Conservation (phyloP, 208 protist genomes). For the Novymonas esmeraldas region DNA sequence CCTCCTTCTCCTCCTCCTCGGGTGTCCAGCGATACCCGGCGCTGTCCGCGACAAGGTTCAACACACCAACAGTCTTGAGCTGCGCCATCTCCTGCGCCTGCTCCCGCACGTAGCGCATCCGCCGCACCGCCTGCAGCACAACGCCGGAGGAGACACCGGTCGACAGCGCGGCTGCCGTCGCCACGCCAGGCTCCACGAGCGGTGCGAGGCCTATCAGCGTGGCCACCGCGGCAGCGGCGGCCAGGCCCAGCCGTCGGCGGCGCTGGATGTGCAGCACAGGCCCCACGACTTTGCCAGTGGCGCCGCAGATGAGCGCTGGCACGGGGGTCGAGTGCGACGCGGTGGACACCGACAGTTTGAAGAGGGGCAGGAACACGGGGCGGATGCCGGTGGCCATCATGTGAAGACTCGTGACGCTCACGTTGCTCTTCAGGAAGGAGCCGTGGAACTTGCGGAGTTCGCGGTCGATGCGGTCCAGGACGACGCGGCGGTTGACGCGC, state of each 20-base stretch:
- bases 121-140: conserved; percentile 35
- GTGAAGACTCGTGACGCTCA: conserved; percentile 64
- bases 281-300: conserved; percentile 84
- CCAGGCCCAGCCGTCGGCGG: conserved; percentile 24
- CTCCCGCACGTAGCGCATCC: conserved; percentile 44
- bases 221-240: conserved; percentile 28
- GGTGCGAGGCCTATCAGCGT: conserved; percentile 58
- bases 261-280: conserved; percentile 68
- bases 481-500: conserved; percentile 59
- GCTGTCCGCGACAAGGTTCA: conserved; percentile 82
- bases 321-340: conserved; percentile 43
- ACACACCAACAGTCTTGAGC: conserved; percentile 73
- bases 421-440: conserved; percentile 77
- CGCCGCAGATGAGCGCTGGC: conserved; percentile 83
- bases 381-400: conserved; percentile 69
- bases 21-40: conserved; percentile 83
- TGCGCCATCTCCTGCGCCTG: conserved; percentile 60
- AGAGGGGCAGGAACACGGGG: conserved; percentile 85
- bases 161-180: conserved; percentile 61
- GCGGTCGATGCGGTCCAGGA: conserved; percentile 74
- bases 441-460: conserved; percentile 90
- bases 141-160: conserved; percentile 41
- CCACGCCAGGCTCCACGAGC: conserved; percentile 62
- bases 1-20: conserved; percentile 81
- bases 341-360: conserved; percentile 74